These are phyloP conservation scores for Fraxinus sp. DNA, from an alignment of 305 asterid species.

Conservation along the genomic window DNA sequence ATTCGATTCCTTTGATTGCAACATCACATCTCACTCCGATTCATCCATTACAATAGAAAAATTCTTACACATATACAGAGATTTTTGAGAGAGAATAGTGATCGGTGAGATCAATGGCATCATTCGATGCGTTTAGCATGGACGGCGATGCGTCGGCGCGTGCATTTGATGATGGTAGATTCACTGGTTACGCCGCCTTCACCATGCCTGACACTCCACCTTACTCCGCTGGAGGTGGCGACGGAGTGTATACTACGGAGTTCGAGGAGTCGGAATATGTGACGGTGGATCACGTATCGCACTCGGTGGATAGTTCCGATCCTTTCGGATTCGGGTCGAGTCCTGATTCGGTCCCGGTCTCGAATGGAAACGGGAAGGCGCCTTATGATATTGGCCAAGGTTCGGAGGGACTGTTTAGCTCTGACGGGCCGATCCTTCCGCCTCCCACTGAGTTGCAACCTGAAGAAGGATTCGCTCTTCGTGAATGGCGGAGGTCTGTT, in stretches of 20 bases:
- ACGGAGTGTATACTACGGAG: conserved; percentile 29
- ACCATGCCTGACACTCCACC: conserved; percentile 43
- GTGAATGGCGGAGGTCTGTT: conserved; percentile 74
- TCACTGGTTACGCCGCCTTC: conserved; percentile 36
- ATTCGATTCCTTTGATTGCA: background rate
- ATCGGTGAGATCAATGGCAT: conserved; percentile 37
- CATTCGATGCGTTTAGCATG: conserved; percentile 55
- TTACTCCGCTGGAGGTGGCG: conserved; percentile 23
- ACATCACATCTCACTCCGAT: background rate
- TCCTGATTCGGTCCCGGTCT: conserved; percentile 45
- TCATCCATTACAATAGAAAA: too few relatives aligned
- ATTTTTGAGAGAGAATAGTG: conserved; percentile 19
- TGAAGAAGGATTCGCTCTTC: conserved; percentile 69
- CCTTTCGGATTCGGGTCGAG: conserved; percentile 64
- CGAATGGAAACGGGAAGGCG: conserved; percentile 52
- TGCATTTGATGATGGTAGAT: conserved; percentile 41
- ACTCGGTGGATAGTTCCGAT: conserved; percentile 49
- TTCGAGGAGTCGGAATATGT: conserved; percentile 48
- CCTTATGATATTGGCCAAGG: conserved; percentile 44
- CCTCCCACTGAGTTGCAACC: conserved; percentile 62
- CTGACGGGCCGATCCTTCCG: conserved; percentile 70
- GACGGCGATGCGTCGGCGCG: conserved; percentile 52
- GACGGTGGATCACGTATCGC: conserved; percentile 41
- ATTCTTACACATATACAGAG: background rate
- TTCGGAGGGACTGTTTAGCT: conserved; percentile 53